Conservation (phyloP, 129 eudicot genomes). For the Chrysanthemum seticuspe region DNA sequence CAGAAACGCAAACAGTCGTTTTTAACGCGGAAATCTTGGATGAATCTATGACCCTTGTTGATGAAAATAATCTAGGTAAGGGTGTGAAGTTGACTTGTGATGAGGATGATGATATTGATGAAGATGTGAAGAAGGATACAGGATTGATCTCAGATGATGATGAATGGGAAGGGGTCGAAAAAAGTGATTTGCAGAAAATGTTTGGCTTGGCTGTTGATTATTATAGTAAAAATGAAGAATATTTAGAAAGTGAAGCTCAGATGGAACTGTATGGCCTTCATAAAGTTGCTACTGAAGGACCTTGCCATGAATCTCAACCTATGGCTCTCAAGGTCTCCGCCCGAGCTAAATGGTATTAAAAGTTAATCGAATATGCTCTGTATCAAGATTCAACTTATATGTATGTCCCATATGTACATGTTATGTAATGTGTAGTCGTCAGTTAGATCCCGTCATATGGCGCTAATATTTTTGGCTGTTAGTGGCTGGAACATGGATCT, state of each 20-base stretch:
- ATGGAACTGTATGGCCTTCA: constrained; percentile 81
- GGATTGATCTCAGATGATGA: constrained; percentile 43
- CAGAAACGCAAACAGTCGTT: constrained; percentile 17
- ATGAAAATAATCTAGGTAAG: constrained; percentile 13
- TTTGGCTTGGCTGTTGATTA: constrained; percentile 61
- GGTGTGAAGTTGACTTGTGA: constrained; percentile 29
- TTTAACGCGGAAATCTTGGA: constrained; percentile 6
- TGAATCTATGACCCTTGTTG: background rate
- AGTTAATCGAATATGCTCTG: background rate
- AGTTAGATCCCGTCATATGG: too few relatives aligned
- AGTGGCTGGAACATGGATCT: too few relatives aligned
- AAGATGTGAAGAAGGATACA: constrained; percentile 26
- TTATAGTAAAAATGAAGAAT: constrained; percentile 37
- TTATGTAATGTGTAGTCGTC: too few relatives aligned
- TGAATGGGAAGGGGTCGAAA: constrained; percentile 91
- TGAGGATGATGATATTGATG: constrained; percentile 25
- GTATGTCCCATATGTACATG: too few relatives aligned
- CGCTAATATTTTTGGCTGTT: too few relatives aligned
- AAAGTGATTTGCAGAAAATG: constrained; percentile 66
- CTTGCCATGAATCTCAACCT: constrained; percentile 79
- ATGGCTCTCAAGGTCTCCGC: constrained; percentile 69
- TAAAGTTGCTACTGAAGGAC: constrained; percentile 82
- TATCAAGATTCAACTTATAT: too few relatives aligned
- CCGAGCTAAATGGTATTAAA: constrained; percentile 75
- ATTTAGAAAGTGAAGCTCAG: constrained; percentile 46